Evolutionary conservation across 495 filamentous ascomycete genomes (phyloP).

Genomic region (Neurospora sp.): DNA sequence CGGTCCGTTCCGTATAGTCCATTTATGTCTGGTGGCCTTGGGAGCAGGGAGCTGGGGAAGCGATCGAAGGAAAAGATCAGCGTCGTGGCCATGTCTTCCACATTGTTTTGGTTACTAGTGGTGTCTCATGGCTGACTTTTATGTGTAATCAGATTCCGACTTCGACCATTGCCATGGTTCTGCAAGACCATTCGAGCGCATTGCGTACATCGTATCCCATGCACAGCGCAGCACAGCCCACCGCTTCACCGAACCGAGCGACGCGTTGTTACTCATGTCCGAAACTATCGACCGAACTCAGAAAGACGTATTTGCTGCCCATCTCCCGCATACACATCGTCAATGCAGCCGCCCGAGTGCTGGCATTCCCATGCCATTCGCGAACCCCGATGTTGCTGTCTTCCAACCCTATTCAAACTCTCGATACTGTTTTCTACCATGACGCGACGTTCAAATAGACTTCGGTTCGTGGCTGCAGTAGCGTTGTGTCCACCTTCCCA

Average conservation of each 20-base stretch:
- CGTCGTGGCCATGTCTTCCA: neutral
- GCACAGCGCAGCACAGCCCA: neutral
- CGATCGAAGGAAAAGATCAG: neutral
- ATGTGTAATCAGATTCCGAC: neutral
- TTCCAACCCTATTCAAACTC: neutral
- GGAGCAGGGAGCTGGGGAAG: neutral
- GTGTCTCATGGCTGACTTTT: neutral
- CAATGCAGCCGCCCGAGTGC: neutral
- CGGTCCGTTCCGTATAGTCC: neutral
- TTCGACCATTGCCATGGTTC: neutral
- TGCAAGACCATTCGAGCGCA: neutral
- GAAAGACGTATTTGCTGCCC: neutral
- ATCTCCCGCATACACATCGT: rapidly evolving
- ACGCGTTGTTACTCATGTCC: neutral
- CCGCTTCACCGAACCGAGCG: neutral
- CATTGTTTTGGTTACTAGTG: neutral
- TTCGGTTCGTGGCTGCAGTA: neutral
- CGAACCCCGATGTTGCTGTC: neutral
- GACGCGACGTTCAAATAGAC: neutral
- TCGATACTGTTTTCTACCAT: neutral
- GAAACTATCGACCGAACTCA: neutral
- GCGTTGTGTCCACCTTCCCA: neutral
- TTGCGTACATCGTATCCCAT: neutral
- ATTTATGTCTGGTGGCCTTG: too few species aligned
- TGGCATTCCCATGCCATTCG: neutral